Conservation (phyloP, 495 filamentous ascomycete genomes). For the Bathelium albidoporum region DNA sequence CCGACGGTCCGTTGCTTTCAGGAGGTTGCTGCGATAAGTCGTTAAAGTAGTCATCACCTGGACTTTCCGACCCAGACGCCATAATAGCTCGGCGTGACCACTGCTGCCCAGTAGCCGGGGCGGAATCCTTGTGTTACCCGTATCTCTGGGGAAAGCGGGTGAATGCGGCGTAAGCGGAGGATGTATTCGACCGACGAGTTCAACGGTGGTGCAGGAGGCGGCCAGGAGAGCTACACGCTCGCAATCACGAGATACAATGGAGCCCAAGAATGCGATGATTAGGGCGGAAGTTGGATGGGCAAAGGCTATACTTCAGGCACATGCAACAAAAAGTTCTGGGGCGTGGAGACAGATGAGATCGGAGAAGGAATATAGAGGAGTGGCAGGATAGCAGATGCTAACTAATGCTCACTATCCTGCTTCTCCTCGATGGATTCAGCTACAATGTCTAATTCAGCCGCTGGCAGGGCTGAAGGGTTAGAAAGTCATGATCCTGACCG, state of each 20-base stretch:
- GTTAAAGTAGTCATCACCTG: slow-evolving; percentile 44
- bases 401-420: not conserved
- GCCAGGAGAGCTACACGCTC: not conserved
- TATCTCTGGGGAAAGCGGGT: not conserved
- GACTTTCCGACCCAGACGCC: slow-evolving; percentile 5
- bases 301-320: not conserved
- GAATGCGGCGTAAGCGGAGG: not conserved
- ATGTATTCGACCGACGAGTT: not conserved
- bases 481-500: not conserved
- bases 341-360: not conserved
- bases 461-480: not conserved
- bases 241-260: not conserved
- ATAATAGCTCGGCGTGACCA: not conserved
- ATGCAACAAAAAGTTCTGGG: not conserved
- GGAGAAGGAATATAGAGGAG: not conserved
- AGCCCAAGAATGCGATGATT: not conserved
- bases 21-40: slow-evolving; percentile 41
- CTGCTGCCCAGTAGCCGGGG: not conserved
- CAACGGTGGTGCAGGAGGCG: not conserved
- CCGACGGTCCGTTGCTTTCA: slow-evolving; percentile 23
- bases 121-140: not conserved
- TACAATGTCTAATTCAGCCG: slow-evolving; percentile 3
- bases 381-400: not conserved
- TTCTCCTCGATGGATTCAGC: not conserved
- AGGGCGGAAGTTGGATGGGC: not conserved